Percentiles rank a stretch among this genome's conserved stretches.
Conservation (phyloP, 2,329 filamentous ascomycete genomes). For the Talaromyces sp. region DNA sequence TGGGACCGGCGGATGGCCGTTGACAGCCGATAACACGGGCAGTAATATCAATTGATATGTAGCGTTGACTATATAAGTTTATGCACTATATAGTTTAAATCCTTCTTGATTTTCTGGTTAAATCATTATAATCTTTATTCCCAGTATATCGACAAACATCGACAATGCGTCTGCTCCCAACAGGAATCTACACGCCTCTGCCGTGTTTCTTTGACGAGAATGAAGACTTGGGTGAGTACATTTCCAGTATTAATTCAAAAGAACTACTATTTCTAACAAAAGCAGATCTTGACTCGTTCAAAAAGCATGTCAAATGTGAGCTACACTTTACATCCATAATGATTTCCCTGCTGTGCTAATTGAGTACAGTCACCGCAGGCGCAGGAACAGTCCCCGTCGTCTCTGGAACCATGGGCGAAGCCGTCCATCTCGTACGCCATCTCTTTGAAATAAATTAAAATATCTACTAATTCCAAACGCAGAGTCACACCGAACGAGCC, state of each 20-base stretch:
- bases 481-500: not conserved
- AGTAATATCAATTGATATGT: not conserved
- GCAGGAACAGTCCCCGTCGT: slow-evolving; percentile 1
- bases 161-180: slow-evolving; percentile 2
- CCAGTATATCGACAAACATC: not conserved
- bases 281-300: not conserved
- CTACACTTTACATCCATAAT: not conserved
- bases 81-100: not conserved
- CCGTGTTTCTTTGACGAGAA: slow-evolving; percentile 4
- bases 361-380: not conserved
- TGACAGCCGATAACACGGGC: not conserved
- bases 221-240: not conserved
- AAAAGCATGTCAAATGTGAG: slow-evolving; percentile 2
- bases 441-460: not conserved
- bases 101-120: not conserved
- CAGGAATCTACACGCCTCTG: slow-evolving; percentile 6
- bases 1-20: not conserved
- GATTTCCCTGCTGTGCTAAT: not conserved
- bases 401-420: slow-evolving; percentile 1
- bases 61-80: not conserved
- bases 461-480: not conserved
- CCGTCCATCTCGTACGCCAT: not conserved
- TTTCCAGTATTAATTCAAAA: not conserved
- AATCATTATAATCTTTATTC: not conserved
- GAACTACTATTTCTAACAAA: not conserved